Evolutionary conservation across 2,329 filamentous ascomycete species (phyloP).

Genomic region (Graphium sp.): DNA sequence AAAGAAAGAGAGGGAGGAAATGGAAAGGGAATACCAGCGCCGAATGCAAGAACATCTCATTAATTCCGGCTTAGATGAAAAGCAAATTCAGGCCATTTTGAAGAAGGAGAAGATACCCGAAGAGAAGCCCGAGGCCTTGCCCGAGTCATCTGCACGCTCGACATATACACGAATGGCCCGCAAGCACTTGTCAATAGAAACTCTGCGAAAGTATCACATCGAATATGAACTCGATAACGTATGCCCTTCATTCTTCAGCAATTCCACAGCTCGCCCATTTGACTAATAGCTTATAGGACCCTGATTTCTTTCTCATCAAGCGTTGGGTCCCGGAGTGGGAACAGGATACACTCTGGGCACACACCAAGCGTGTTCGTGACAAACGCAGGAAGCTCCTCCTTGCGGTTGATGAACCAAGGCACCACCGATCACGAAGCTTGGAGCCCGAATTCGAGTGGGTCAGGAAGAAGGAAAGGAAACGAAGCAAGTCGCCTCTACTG

Average conservation of each 20-base stretch:
- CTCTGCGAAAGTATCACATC: slow-evolving; percentile 34
- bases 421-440: slow-evolving; percentile 8
- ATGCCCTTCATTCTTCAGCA: slow-evolving; percentile 10
- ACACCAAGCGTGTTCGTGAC: slow-evolving; percentile 49
- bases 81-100: slow-evolving; percentile 39
- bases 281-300: slow-evolving; percentile 31
- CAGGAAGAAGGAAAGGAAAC: slow-evolving; percentile 37
- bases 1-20: slow-evolving; percentile 26
- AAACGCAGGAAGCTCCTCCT: slow-evolving; percentile 27
- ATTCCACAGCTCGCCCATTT: not conserved
- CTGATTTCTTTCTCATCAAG: slow-evolving; percentile 56
- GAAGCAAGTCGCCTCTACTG: slow-evolving; percentile 39
- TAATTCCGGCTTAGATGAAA: slow-evolving; percentile 40
- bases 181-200: slow-evolving; percentile 44
- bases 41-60: slow-evolving; percentile 40
- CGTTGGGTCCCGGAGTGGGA: slow-evolving; percentile 55
- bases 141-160: slow-evolving; percentile 15
- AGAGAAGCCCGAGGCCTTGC: not conserved
- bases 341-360: slow-evolving; percentile 55
- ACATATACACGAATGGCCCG: slow-evolving; percentile 50
- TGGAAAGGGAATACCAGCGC: slow-evolving; percentile 35
- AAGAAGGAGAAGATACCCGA: slow-evolving; percentile 32
- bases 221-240: slow-evolving; percentile 42
- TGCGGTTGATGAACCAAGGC: slow-evolving; percentile 26
- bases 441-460: slow-evolving; percentile 36